Percentiles rank a stretch among this genome's conserved stretches.
Evolutionary conservation across 768 basidiomycete genomes (phyloP).

Genomic region (Collybia sordida): DNA sequence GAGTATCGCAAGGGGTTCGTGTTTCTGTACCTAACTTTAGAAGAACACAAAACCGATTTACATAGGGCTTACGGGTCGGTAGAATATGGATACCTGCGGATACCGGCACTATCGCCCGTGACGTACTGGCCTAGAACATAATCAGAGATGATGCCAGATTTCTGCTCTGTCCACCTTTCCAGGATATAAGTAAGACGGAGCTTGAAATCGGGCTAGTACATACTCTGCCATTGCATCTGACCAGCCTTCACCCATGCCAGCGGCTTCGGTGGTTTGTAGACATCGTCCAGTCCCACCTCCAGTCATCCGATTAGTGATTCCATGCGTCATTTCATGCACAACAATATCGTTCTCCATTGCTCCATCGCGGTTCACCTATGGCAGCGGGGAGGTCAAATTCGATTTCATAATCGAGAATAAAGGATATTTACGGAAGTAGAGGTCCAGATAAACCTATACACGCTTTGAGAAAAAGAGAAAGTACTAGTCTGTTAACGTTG

Average conservation of each 20-base stretch:
- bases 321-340: conserved; percentile 50
- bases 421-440: conserved; percentile 4
- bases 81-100: conserved; percentile 51
- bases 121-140: conserved; percentile 42
- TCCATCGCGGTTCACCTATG: conserved; percentile 45
- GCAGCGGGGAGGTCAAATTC: background rate
- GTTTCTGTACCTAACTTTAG: conserved; percentile 3
- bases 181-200: background rate
- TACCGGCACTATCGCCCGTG: conserved; percentile 42
- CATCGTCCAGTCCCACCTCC: conserved; percentile 52
- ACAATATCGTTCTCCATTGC: conserved; percentile 39
- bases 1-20: conserved; percentile 33
- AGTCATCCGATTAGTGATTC: conserved; percentile 41
- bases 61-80: conserved; percentile 28
- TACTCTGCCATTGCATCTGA: conserved; percentile 37
- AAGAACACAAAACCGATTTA: background rate
- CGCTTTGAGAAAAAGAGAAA: background rate
- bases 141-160: conserved; percentile 22
- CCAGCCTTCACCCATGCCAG: conserved; percentile 62
- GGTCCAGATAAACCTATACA: conserved; percentile 9
- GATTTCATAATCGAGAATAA: conserved; percentile 32
- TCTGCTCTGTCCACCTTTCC: conserved; percentile 29
- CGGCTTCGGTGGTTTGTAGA: conserved; percentile 54
- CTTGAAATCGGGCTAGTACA: background rate
- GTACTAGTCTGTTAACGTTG: background rate